A percentile compares a stretch with the other conserved stretches of the same genome.
phyloP scores from a whole-genome alignment of 257 asterid species.

The Prunella vulgaris region DNA sequence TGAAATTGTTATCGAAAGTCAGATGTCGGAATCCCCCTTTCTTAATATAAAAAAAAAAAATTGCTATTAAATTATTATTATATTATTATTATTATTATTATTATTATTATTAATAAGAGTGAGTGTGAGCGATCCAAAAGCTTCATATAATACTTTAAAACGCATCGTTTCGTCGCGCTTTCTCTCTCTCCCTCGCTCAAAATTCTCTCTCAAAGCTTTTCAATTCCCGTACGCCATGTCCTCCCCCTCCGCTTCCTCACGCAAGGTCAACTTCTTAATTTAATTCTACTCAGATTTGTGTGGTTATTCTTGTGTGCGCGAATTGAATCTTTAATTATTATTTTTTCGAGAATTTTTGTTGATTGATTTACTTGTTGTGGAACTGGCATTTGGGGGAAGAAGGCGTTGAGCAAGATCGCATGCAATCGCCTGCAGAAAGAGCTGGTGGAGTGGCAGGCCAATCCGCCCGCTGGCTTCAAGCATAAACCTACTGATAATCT shows the following conservation, averaged over 20 bases:
- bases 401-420: constrained; percentile 97
- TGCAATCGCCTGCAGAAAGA: constrained; percentile 95
- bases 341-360: neutral
- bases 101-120: too few relatives aligned
- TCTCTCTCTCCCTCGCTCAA: neutral
- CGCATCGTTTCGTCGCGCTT: neutral
- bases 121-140: neutral
- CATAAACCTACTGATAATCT: constrained; percentile 90
- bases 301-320: neutral
- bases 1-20: neutral
- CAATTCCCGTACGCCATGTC: constrained; percentile 35
- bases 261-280: constrained; percentile 34
- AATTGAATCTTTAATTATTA: neutral
- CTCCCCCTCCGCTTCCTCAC: constrained; percentile 51
- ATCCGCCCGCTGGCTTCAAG: constrained; percentile 88
- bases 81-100: too few relatives aligned
- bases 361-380: constrained; percentile 19
- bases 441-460: constrained; percentile 95
- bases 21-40: neutral
- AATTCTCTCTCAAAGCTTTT: constrained; percentile 17
- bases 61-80: too few relatives aligned
- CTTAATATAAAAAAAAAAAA: too few relatives aligned
- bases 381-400: constrained; percentile 18
- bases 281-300: neutral
- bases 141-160: neutral